Conservation (phyloP, 2,329 filamentous ascomycete species). For the Apiospora pterosperma region DNA sequence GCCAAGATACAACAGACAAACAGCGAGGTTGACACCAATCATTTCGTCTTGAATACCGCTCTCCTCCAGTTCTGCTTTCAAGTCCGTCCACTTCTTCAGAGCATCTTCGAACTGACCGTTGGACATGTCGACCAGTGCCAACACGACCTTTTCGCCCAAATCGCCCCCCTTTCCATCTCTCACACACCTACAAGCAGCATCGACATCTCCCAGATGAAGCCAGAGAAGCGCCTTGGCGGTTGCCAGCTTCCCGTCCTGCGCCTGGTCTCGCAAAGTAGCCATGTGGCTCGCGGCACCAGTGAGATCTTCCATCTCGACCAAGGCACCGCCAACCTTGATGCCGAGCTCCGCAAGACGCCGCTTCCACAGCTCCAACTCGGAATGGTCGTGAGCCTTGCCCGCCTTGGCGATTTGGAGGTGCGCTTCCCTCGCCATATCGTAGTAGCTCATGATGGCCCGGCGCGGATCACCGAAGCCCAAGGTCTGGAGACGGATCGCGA, state of each 20-base stretch:
- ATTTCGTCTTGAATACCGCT: constrained; percentile 56
- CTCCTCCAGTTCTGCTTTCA: constrained; percentile 42
- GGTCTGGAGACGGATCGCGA: constrained; percentile 80
- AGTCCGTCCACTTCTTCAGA: constrained; percentile 54
- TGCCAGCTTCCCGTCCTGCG: constrained; percentile 36
- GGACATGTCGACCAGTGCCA: constrained; percentile 73
- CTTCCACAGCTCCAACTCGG: constrained; percentile 66
- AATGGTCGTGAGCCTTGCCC: constrained; percentile 40
- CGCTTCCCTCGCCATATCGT: constrained; percentile 80
- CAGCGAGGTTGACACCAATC: constrained; percentile 76
- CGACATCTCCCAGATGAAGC: constrained; percentile 74
- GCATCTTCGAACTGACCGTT: constrained; percentile 70
- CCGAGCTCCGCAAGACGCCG: constrained; percentile 72
- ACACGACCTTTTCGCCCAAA: constrained; percentile 47
- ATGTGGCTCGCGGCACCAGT: constrained; percentile 76
- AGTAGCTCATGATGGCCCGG: constrained; percentile 83
- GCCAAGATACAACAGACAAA: constrained; percentile 80
- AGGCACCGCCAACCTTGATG: constrained; percentile 58
- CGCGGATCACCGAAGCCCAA: constrained; percentile 82
- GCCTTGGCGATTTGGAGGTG: constrained; percentile 55
- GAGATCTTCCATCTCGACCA: constrained; percentile 85
- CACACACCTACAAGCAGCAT: constrained; percentile 59
- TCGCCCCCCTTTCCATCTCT: constrained; percentile 32
- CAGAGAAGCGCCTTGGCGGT: constrained; percentile 64
- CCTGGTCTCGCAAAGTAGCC: constrained; percentile 45